Base-by-base conservation (phyloP, 1,139 yeast genomes). In the Saccharomyces hybrid region DNA sequence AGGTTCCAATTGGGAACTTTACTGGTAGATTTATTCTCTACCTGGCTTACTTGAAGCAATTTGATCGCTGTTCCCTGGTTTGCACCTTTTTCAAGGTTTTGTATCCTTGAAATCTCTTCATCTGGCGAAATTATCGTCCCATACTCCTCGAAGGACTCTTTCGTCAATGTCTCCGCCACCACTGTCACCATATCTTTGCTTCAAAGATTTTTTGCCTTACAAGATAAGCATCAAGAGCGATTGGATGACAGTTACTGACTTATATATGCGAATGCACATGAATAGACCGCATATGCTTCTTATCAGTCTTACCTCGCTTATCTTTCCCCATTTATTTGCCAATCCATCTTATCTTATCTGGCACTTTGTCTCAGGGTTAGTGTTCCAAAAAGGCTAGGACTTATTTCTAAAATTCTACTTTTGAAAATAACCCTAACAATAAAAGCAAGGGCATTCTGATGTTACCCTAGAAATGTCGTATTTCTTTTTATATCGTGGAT, bases 31-130 rank as follows among this genome's bases (percentile, higher is more conserved):
- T 75, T 73, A 69, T 86, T 85, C 9, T 72, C 71, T 2, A 87
- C 75, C 1, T 89, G 85, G 2, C 93, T 83, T 8, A 89, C 95
- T 59, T 84, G 78, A 61, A 80, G 82, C 50, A 88, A 71, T 65
- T 90, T 91, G 4, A 81, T 75, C 0, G 97, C 97, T 2, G 97
- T 90, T n/a, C 97, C 98, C 65, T 91, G 90, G 69, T 91, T 91
- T 5, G 97, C 97, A 25, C 59, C 61, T 48, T 57, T 60, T 78
- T 61, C 74, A 13, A 81, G 72, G 67, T 82, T 62, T 53, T 70
- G 56, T 64, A 73, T 66, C 41, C 74, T 54, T 57, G 69, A 47
- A 50, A 79, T 69, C 62, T 82, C 83, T 59, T 82, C 80, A 52
- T 72, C 73, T 3, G 86, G 79, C 5, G 85, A 80, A 48, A 83